Base-by-base conservation (phyloP, 331 rosid genomes). In the Rosa hybrid region DNA sequence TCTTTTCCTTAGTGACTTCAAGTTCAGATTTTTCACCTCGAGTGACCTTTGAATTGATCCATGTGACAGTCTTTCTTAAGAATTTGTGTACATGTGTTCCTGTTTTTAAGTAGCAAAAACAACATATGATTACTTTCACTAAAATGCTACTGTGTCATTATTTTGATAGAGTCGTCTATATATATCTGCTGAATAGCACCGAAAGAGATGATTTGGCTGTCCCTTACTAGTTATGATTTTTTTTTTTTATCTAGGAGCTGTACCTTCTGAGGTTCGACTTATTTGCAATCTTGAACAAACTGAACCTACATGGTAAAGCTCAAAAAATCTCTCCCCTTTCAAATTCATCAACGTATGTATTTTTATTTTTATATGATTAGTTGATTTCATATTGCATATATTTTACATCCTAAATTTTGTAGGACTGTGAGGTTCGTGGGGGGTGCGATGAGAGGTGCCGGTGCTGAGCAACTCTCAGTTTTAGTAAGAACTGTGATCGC, bases 391-490 rank as follows among this genome's bases (percentile, higher is more conserved):
- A 16, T 20, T 57, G 44, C 74, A 6, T 38, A 18, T 11, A 76
- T 25, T 14, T 21, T 8, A 18, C 78, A 82, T 39, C 42, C 27
- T 41, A 38, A 75, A 63, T 62, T 82, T n/a, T 83, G 81, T 83
- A 90, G 98, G 98, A 93, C 91, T 5, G 96, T 93, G 77, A 91
- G 86, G 85, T 96, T 93, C 76, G 63, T 96, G 50, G 97, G 99
- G 56, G 98, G 97, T 73, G 89, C 98, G 78, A 91, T 91, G 90
- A 90, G 99, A 86, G 98, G 99, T 84, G 92, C 98, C 42, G 98
- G 99, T 75, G 98, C 99, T 12, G 99, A 93, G 56, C 97, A 96
- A 86, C 85, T 96, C 62, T 90, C 99, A 12, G 97, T 90, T 84
- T 85, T 96, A 67, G 97, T 96, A 74, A 91, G 96, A 86, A 83